Evolutionary conservation across 2,329 filamentous ascomycete genomes (phyloP).

Genomic region (Penicillium sp.): DNA sequence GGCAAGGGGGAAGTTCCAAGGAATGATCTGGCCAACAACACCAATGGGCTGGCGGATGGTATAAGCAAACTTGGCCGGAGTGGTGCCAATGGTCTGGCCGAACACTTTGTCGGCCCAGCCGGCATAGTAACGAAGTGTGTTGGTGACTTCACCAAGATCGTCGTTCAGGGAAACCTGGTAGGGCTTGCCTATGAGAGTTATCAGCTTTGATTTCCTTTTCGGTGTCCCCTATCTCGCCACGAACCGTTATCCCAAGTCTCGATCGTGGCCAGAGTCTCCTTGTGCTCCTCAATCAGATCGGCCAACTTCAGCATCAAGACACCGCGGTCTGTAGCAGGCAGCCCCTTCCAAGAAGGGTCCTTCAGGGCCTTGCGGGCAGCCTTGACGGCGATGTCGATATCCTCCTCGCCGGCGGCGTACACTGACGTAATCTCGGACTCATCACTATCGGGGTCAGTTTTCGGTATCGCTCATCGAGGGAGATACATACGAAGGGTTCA

Average conservation of each 20-base stretch:
- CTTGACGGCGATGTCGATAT: conserved; percentile 35
- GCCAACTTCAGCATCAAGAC: conserved; percentile 69
- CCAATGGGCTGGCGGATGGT: conserved; percentile 76
- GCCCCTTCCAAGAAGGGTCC: conserved; percentile 37
- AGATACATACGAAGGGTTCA: conserved; percentile 63
- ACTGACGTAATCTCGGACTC: conserved; percentile 72
- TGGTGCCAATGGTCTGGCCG: conserved; percentile 70
- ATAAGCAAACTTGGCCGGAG: conserved; percentile 75
- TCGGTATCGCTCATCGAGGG: background rate
- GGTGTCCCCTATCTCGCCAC: conserved; percentile 4
- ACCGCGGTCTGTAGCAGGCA: conserved; percentile 61
- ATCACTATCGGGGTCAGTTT: conserved; percentile 46
- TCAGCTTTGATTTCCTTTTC: conserved; percentile 6
- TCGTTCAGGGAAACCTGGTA: conserved; percentile 56
- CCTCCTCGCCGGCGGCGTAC: conserved; percentile 55
- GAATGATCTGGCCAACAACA: conserved; percentile 85
- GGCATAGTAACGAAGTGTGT: conserved; percentile 80
- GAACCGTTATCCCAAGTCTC: conserved; percentile 84
- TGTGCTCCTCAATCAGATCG: conserved; percentile 67
- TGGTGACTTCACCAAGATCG: conserved; percentile 69
- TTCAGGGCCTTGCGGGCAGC: conserved; percentile 39
- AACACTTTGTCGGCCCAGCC: conserved; percentile 92
- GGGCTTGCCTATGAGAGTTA: conserved; percentile 39
- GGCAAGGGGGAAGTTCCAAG: conserved; percentile 72
- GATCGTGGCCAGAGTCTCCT: conserved; percentile 63